Evolutionary conservation across 1,284 basidiomycete species (phyloP).

Genomic region (Omphalotus olearius): DNA sequence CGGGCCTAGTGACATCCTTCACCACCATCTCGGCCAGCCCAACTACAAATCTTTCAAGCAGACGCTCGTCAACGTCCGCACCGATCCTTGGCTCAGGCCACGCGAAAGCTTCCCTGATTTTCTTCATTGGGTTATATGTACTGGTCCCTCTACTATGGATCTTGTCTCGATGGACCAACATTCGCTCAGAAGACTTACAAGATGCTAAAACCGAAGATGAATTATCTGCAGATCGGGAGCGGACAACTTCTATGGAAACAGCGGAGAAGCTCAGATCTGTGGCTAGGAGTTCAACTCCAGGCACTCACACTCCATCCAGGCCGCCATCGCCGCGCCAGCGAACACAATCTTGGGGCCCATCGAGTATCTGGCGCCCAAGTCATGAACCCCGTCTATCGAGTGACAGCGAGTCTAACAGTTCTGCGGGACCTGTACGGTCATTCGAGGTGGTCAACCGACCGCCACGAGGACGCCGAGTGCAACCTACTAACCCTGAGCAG

Average conservation of each 20-base stretch:
- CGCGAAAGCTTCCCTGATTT: constrained; percentile 54
- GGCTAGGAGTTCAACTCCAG: constrained; percentile 32
- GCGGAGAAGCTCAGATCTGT: constrained; percentile 42
- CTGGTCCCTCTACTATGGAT: constrained; percentile 45
- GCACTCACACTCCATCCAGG: constrained; percentile 35
- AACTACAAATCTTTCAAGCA: constrained; percentile 24
- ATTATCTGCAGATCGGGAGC: constrained; percentile 15
- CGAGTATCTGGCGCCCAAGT: constrained; percentile 41
- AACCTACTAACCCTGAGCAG: constrained; percentile 21
- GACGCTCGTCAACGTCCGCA: constrained; percentile 27
- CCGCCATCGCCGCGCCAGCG: constrained; percentile 43
- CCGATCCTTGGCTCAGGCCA: constrained; percentile 53
- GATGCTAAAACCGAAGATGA: constrained; percentile 7
- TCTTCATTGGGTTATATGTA: constrained; percentile 58
- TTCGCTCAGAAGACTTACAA: constrained; percentile 21
- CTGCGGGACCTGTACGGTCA: constrained; percentile 34
- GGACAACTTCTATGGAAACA: constrained; percentile 37
- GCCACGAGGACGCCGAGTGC: constrained; percentile 35
- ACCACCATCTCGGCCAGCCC: constrained; percentile 40
- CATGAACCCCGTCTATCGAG: constrained; percentile 42
- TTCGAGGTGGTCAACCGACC: constrained; percentile 76
- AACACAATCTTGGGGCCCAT: constrained; percentile 49
- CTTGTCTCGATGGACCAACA: constrained; percentile 17
- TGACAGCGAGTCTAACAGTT: constrained; percentile 40
- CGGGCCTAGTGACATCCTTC: constrained; percentile 58